phyloP scores from a whole-genome alignment of 2,329 filamentous ascomycete species.

The Escovopsis weberi region DNA sequence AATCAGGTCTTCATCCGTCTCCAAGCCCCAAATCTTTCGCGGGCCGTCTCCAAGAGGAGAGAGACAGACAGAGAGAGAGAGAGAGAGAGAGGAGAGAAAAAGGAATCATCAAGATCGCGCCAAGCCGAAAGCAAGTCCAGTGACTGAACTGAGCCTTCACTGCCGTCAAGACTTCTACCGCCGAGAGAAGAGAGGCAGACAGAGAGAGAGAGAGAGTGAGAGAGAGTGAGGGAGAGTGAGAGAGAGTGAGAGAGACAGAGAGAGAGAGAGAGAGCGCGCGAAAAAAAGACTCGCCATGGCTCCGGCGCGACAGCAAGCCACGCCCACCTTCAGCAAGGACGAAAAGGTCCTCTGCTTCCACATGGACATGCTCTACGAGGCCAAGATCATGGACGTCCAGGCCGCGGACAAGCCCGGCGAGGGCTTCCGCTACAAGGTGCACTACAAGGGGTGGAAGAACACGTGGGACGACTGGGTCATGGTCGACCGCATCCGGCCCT shows the following conservation, averaged over 20 bases:
- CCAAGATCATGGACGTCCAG: constrained; percentile 76
- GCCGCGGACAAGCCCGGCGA: constrained; percentile 52
- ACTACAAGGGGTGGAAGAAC: constrained; percentile 99
- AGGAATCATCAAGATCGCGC: too few relatives aligned
- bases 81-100: too few relatives aligned
- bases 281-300: constrained; percentile 19
- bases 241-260: neutral
- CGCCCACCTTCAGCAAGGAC: constrained; percentile 51
- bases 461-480: constrained; percentile 99
- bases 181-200: neutral
- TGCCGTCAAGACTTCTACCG: too few relatives aligned
- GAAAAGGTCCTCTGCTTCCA: constrained; percentile 96
- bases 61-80: neutral
- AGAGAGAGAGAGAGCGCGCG: too few relatives aligned
- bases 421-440: constrained; percentile 76
- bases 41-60: neutral
- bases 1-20: neutral
- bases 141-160: too few relatives aligned
- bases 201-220: neutral
- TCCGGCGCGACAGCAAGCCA: constrained; percentile 27
- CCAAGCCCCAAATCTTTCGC: neutral
- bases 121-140: too few relatives aligned
- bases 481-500: constrained; percentile 83
- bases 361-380: constrained; percentile 92
- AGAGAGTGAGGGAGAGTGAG: neutral